These are phyloP conservation scores for Saururus chinensis DNA, from an alignment of 164 flowering plant genomes.

Conservation along the genomic window DNA sequence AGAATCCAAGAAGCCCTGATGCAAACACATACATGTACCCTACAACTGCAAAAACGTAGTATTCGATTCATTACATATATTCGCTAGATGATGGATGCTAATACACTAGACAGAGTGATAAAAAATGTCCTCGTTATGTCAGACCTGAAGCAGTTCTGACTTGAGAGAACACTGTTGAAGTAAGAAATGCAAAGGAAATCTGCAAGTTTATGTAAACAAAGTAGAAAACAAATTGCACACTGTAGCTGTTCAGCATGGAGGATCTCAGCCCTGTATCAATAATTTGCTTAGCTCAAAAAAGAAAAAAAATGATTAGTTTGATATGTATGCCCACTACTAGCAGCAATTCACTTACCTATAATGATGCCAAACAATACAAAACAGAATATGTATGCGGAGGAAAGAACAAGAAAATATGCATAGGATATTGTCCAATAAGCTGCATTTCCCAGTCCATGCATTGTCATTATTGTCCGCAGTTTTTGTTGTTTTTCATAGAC, in stretches of 20 bases:
- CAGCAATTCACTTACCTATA: conserved; percentile 47
- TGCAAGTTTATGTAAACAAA: conserved; percentile 46
- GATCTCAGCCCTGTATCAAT: conserved; percentile 55
- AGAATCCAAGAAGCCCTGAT: conserved; percentile 53
- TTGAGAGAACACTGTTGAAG: conserved; percentile 36
- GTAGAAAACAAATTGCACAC: conserved; percentile 46
- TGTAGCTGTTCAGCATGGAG: conserved; percentile 45
- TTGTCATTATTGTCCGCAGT: conserved; percentile 95
- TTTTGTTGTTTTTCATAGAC: conserved; percentile 88
- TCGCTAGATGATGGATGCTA: not conserved
- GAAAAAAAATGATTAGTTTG: too few species aligned
- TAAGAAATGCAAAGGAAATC: conserved; percentile 44
- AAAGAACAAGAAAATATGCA: conserved; percentile 64
- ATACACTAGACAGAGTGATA: not conserved
- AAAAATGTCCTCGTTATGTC: not conserved
- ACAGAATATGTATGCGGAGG: conserved; percentile 56
- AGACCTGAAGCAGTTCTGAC: conserved; percentile 51
- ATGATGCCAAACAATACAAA: conserved; percentile 76
- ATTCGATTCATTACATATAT: not conserved
- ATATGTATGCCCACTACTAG: too few species aligned
- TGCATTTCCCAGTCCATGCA: conserved; percentile 98
- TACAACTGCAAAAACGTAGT: conserved; percentile 30
- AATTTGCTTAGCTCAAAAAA: too few species aligned
- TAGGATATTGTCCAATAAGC: conserved; percentile 94
- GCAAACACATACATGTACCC: conserved; percentile 54